Evolutionary conservation across 1,284 basidiomycete species (phyloP).

Genomic region (Papiliotrema nemorosa): DNA sequence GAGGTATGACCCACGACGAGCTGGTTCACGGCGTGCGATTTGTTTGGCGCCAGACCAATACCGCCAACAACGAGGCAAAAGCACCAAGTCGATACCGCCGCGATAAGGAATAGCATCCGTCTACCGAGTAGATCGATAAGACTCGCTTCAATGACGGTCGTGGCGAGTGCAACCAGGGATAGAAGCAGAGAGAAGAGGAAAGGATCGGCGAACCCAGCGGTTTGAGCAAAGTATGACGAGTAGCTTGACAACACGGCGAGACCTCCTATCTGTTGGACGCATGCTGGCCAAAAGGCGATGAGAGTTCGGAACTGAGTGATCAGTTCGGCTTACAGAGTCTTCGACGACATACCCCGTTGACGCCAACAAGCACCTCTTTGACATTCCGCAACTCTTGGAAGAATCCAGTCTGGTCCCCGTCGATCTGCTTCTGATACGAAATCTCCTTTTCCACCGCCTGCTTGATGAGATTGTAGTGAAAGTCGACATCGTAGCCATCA

Average conservation of each 20-base stretch:
- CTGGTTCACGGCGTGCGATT: conserved; percentile 12
- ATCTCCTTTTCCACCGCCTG: conserved; percentile 21
- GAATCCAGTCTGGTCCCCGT: conserved; percentile 16
- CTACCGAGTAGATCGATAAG: conserved; percentile 32
- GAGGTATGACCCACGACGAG: conserved; percentile 14
- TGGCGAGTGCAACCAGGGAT: conserved; percentile 20
- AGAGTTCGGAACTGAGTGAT: conserved; percentile 30
- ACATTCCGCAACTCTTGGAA: conserved; percentile 15
- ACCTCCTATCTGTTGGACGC: conserved; percentile 29
- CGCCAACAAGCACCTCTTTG: conserved; percentile 28
- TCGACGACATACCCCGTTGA: conserved; percentile 26
- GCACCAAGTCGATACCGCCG: conserved; percentile 14
- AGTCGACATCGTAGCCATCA: conserved; percentile 31
- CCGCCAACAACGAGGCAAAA: conserved; percentile 27
- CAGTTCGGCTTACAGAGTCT: neutral
- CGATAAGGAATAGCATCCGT: conserved; percentile 24
- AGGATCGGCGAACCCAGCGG: conserved; percentile 27
- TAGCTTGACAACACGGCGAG: conserved; percentile 26
- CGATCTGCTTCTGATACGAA: conserved; percentile 10
- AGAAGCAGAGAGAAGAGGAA: conserved; percentile 30
- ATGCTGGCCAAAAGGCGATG: conserved; percentile 28
- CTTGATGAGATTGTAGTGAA: conserved; percentile 24
- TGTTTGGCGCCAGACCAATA: conserved; percentile 18
- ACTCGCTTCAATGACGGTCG: conserved; percentile 21
- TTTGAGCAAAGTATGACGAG: conserved; percentile 25